Evolutionary conservation across 2,329 filamentous ascomycete species (phyloP).

Genomic region (Trichoderma pleuroti): DNA sequence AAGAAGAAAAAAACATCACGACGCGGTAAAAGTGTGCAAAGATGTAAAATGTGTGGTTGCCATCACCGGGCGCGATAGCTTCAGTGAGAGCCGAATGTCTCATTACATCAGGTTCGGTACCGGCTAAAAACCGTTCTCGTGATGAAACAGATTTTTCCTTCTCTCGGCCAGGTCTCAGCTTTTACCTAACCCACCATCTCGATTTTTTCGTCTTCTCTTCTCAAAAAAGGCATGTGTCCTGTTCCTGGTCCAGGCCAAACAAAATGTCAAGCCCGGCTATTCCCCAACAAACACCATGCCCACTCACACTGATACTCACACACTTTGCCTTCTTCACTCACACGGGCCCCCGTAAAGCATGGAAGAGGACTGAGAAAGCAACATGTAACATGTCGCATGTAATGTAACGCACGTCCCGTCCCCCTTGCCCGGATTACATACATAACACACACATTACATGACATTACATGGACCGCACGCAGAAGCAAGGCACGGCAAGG

Average conservation of each 20-base stretch:
- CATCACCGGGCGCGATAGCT: neutral
- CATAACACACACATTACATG: neutral
- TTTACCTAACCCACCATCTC: slow-evolving; percentile 2
- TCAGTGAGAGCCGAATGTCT: neutral
- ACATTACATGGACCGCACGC: neutral
- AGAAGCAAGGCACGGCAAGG: slow-evolving; percentile 3
- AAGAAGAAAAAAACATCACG: neutral
- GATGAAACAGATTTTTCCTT: neutral
- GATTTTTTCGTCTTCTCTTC: neutral
- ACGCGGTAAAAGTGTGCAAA: neutral
- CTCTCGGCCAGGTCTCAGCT: neutral
- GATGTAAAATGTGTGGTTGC: neutral
- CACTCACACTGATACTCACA: neutral
- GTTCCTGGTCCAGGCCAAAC: neutral
- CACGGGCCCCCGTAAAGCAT: neutral
- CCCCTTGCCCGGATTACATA: neutral
- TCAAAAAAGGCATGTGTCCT: neutral
- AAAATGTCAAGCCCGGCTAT: neutral
- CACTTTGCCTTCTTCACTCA: neutral
- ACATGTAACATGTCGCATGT: neutral
- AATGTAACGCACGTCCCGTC: neutral
- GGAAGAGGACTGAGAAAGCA: neutral
- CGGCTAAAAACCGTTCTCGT: slow-evolving; percentile 6
- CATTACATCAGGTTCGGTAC: neutral
- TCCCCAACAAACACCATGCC: neutral